phyloP scores from a whole-genome alignment of 495 filamentous ascomycete species.

The Penicillium manginii region DNA sequence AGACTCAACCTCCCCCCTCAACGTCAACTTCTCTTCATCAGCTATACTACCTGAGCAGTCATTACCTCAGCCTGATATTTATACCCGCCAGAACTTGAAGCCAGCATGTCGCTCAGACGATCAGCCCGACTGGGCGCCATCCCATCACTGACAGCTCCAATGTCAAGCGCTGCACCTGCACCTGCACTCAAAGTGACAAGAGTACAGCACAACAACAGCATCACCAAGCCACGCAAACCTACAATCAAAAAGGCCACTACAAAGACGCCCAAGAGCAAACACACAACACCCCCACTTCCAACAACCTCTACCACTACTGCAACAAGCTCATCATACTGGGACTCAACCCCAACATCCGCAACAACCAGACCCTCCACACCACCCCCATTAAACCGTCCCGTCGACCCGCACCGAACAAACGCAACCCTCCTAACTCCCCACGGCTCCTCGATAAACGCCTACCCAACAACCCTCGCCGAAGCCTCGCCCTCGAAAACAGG shows the following conservation, averaged over 20 bases:
- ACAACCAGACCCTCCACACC: constrained; percentile 42
- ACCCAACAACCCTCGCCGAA: constrained; percentile 43
- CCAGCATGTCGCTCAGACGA: constrained; percentile 59
- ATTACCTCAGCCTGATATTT: not conserved
- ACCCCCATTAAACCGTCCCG: constrained; percentile 56
- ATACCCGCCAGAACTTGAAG: not conserved
- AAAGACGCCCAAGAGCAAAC: constrained; percentile 13
- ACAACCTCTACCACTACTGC: constrained; percentile 14
- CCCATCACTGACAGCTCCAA: constrained; percentile 35
- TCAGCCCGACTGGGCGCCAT: constrained; percentile 60
- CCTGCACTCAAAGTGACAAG: constrained; percentile 26
- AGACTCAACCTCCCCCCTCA: not conserved
- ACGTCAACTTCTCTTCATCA: not conserved
- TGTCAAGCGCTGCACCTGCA: constrained; percentile 25
- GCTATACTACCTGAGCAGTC: not conserved
- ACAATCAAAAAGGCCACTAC: constrained; percentile 20
- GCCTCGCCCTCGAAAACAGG: constrained; percentile 63
- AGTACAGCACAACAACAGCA: constrained; percentile 33
- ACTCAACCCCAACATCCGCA: constrained; percentile 22
- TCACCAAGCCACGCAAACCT: constrained; percentile 40
- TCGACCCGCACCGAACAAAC: constrained; percentile 68
- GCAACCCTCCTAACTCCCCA: constrained; percentile 79
- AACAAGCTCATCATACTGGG: constrained; percentile 29
- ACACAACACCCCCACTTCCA: not conserved
- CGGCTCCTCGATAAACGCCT: constrained; percentile 69